Evolutionary conservation across 2,329 filamentous ascomycete genomes (phyloP), one percentile per base, ranked within the genome.

Genomic region (Emydomyces testavorans): DNA sequence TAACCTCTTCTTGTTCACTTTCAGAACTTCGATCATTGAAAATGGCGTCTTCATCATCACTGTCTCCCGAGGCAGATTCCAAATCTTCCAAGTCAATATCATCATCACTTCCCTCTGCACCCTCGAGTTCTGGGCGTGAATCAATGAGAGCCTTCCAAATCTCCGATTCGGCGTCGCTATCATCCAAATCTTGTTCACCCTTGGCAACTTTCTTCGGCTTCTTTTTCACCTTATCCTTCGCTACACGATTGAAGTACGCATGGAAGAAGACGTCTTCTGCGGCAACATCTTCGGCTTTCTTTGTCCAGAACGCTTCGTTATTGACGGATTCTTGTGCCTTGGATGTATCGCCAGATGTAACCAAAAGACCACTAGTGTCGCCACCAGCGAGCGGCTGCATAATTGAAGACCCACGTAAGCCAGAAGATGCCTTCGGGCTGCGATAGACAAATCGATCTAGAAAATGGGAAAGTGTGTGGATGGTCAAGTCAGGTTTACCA

Each of bases 181-280:
- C 74, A 3, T 66, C 68, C 2, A 70, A 71, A 24, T 55, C 63
- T 6, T 60, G 62, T 6, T 57, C 71, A n/a, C 62, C 65, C 10
- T 61, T 63, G n/a, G 57, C 62, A 48, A 66, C 67, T 54, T 73
- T 71, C 43, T 70, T 67, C 63, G 77, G 75, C 67, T 76, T 77
- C 57, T 74, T 74, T 58, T 72, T 75, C 52, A 63, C 63, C 59
- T 75, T 73, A 56, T 72, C 76, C 65, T 80, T 87, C 53, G 80
- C 79, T 48, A 85, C 68, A 52, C 82, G 78, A 51, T 79, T 82
- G 68, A 98, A 98, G 77, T 98, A 98, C 56, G 87, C 82, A 66
- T 98, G 92, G 78, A 98, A 98, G 78, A 98, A 98, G 32, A 88
- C 85, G 62, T 98, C 92, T 55, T 98, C 89, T 0, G 81, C 86